Percentiles rank a stretch among this genome's conserved stretches.
Evolutionary conservation across 208 protist species (phyloP).

Genomic region (Entamoeba nuttalli): DNA sequence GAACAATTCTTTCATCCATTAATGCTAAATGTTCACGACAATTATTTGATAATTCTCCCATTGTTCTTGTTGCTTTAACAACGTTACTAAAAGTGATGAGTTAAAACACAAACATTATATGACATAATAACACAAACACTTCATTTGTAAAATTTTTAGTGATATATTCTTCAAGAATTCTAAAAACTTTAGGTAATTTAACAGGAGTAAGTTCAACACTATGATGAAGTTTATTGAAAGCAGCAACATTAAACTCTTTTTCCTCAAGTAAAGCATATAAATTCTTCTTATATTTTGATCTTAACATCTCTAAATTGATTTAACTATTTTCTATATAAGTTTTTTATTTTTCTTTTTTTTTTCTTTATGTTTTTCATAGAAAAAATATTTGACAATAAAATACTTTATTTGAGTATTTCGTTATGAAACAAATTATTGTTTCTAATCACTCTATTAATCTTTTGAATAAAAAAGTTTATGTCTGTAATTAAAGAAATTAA

Average conservation of each 20-base stretch:
- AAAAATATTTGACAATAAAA: no score
- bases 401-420: no score
- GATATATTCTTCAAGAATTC: background rate
- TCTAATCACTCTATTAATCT: no score
- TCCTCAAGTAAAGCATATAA: background rate
- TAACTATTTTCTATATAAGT: no score
- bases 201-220: background rate
- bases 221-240: background rate
- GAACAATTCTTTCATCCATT: background rate
- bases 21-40: background rate
- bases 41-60: background rate
- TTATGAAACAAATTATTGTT: no score
- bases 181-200: background rate
- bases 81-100: background rate
- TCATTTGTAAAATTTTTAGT: background rate
- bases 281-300: background rate
- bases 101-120: background rate
- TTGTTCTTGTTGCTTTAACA: background rate
- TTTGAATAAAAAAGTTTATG: no score
- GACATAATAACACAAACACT: background rate
- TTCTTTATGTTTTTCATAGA: no score
- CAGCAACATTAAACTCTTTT: background rate
- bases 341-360: background rate
- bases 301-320: background rate
- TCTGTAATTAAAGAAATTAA: no score